A percentile compares a stretch with the other conserved stretches of the same genome.
phyloP scores from a whole-genome alignment of 2,329 filamentous ascomycete genomes.

The Dendryphion nanum region DNA sequence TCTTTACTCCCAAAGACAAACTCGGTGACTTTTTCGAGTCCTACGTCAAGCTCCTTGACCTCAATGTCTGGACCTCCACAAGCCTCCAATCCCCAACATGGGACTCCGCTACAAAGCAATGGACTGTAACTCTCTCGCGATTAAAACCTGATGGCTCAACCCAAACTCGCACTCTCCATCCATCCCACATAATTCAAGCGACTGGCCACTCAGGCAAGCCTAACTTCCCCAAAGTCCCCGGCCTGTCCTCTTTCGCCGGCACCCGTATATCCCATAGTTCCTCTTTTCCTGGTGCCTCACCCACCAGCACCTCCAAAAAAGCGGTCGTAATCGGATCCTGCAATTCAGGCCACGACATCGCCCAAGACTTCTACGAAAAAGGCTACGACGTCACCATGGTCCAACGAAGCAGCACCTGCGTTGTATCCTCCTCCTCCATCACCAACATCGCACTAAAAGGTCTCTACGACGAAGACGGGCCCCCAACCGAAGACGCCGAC shows the following conservation, averaged over 20 bases:
- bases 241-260: conserved; percentile 39
- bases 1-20: conserved; percentile 34
- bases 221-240: conserved; percentile 29
- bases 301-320: conserved; percentile 38
- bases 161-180: conserved; percentile 24
- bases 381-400: conserved; percentile 47
- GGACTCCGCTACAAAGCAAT: conserved; percentile 36
- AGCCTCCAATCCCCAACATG: conserved; percentile 38
- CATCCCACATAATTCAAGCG: conserved; percentile 30
- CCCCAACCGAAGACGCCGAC: conserved; percentile 29
- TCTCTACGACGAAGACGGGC: conserved; percentile 26
- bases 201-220: conserved; percentile 33
- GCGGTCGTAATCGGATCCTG: conserved; percentile 49
- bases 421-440: conserved; percentile 27
- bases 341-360: conserved; percentile 51
- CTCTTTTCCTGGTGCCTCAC: conserved; percentile 31
- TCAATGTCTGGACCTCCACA: conserved; percentile 42
- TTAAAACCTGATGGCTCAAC: conserved; percentile 18
- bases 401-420: conserved; percentile 45
- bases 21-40: conserved; percentile 40
- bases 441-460: conserved; percentile 29
- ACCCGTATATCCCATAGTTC: conserved; percentile 31
- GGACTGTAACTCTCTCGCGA: conserved; percentile 37
- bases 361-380: conserved; percentile 47
- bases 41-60: conserved; percentile 36